phyloP scores from a whole-genome alignment of 345 rosid species.

The Cardamine chenopodiifolia region DNA sequence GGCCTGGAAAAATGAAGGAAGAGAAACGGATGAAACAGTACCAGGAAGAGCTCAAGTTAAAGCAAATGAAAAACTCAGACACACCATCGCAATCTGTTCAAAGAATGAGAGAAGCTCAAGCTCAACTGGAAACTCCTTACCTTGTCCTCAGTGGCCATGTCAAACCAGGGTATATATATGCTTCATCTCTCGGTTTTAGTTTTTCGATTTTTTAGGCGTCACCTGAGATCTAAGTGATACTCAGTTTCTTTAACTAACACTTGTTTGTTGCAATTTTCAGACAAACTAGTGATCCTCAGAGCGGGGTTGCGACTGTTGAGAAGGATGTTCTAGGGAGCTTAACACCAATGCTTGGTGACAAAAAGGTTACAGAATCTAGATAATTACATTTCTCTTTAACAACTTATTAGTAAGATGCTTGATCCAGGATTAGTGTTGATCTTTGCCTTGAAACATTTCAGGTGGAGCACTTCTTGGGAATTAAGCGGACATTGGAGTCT shows the following conservation, averaged over 20 bases:
- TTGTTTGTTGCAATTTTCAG: constrained; percentile 47
- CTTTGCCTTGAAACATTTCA: constrained; percentile 34
- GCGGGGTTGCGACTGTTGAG: constrained; percentile 88
- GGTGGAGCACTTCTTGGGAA: constrained; percentile 97
- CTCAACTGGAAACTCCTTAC: constrained; percentile 83
- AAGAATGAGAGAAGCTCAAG: constrained; percentile 97
- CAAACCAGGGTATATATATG: constrained; percentile 76
- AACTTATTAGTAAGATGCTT: not conserved
- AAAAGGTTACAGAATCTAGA: constrained; percentile 56
- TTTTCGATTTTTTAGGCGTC: not conserved
- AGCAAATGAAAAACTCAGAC: constrained; percentile 98
- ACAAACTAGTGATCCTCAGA: constrained; percentile 86
- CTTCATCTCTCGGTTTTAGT: constrained; percentile 18
- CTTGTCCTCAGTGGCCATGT: constrained; percentile 97
- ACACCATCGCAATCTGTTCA: constrained; percentile 88
- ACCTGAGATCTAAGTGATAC: not conserved
- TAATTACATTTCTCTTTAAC: not conserved
- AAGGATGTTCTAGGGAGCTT: constrained; percentile 80
- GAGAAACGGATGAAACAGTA: constrained; percentile 94
- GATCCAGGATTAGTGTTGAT: constrained; percentile 19
- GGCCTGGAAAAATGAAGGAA: constrained; percentile 98
- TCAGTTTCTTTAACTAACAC: not conserved
- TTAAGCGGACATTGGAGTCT: constrained; percentile 71
- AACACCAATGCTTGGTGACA: constrained; percentile 95
- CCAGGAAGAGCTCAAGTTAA: constrained; percentile 85